Evolutionary conservation across 495 filamentous ascomycete genomes (phyloP).

Genomic region (Amniculicola lignicola): DNA sequence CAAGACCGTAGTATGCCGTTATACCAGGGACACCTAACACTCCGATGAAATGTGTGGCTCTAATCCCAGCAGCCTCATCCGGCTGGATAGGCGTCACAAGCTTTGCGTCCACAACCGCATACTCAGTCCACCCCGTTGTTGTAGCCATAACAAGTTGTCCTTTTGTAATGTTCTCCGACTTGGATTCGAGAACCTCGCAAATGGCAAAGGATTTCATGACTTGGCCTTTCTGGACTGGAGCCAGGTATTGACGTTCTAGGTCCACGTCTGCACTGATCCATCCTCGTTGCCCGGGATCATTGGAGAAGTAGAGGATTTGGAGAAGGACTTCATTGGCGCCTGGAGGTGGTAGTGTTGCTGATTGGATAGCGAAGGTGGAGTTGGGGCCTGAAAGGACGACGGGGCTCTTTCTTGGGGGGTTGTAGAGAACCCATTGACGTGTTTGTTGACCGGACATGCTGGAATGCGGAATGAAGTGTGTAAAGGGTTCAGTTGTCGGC

Average conservation of each 20-base stretch:
- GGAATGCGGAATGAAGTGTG: not conserved
- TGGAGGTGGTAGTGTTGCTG: slow-evolving; percentile 49
- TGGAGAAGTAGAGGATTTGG: slow-evolving; percentile 62
- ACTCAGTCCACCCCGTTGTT: slow-evolving; percentile 51
- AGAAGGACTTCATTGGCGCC: slow-evolving; percentile 61
- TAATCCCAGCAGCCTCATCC: slow-evolving; percentile 38
- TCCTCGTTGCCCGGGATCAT: slow-evolving; percentile 77
- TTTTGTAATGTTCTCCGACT: slow-evolving; percentile 35
- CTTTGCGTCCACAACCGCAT: slow-evolving; percentile 44
- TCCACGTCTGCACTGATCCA: slow-evolving; percentile 62
- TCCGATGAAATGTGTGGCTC: slow-evolving; percentile 50
- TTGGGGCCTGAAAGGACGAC: slow-evolving; percentile 45
- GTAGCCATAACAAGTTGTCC: slow-evolving; percentile 46
- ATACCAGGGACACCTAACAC: slow-evolving; percentile 50
- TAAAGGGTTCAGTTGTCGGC: no score
- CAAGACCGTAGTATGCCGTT: slow-evolving; percentile 53
- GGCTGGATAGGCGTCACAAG: slow-evolving; percentile 36
- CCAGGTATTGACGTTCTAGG: slow-evolving; percentile 57
- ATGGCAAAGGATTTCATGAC: slow-evolving; percentile 66
- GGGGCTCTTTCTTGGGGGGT: slow-evolving; percentile 31
- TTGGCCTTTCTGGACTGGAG: slow-evolving; percentile 62
- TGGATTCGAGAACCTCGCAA: slow-evolving; percentile 51
- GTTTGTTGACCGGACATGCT: slow-evolving; percentile 23
- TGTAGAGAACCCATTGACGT: slow-evolving; percentile 40
- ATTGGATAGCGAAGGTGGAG: slow-evolving; percentile 50